Evolutionary conservation across 768 basidiomycete genomes (phyloP), one percentile per base, ranked within the genome.

Genomic region (Collybia sp.): DNA sequence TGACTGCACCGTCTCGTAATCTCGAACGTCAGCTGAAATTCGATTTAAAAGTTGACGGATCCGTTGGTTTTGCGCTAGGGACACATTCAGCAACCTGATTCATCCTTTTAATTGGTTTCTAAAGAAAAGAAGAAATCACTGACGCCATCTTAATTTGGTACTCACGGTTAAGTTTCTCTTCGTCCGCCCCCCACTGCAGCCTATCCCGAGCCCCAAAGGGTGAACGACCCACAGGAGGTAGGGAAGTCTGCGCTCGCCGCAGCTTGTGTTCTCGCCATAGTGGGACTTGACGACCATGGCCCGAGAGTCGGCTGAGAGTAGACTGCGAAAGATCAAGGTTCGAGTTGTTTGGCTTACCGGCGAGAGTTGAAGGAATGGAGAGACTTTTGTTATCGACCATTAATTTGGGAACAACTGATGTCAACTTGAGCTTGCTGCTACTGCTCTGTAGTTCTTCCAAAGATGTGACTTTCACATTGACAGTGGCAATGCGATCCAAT

Each of bases 11-110:
- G 68, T 55, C 47, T 89, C 84, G 48, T 82, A 86, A 42, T 89
- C 88, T 52, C 76, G 72, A 37, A 88, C 69, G 20, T 72, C 73
- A 6, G 66, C 67, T 1, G 84, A 78, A 44, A 88, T 72, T 45
- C 79, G 77, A 53, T 87, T 82, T 19, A 88, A 67, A 19, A 85
- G 68, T 53, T 85, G 82, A 30, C 87, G 77, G 33, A 84, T 79
- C 44, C 80, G 71, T 46, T 80, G 73, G 50, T 91, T 91, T 54
- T 85, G 80, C 11, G 69, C 62, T 43, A 68, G 67, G 10, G 77
- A 63, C 41, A 82, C 77, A 43, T 82, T 79, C 20, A 91, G 64
- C 12, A 83, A 65, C 45, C 88, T 89, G 53, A 1, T 45, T 19
- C 34, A 41, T 19, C 34, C 50, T 19, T 31, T 11, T 25, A 46